phyloP scores from a whole-genome alignment of 352 stramenopile species.

The Thalassiosira sp. region DNA sequence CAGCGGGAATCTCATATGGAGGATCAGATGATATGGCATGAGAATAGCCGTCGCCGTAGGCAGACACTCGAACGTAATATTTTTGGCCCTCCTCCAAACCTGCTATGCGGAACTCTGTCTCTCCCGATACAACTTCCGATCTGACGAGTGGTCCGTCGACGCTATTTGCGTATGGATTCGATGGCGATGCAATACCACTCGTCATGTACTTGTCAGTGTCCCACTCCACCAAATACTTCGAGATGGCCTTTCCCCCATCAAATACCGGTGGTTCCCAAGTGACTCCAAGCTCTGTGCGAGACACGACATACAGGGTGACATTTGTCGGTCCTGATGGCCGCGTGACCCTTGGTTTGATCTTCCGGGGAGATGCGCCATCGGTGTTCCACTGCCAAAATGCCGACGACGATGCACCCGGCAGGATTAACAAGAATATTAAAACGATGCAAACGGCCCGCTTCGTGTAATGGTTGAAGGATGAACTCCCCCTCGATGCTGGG shows the following conservation, averaged over 20 bases:
- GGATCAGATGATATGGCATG: conserved; percentile 71
- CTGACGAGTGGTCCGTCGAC: conserved; percentile 44
- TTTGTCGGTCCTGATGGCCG: conserved; percentile 46
- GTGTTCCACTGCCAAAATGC: conserved; percentile 41
- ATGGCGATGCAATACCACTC: conserved; percentile 38
- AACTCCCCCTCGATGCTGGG: not conserved
- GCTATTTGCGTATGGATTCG: conserved; percentile 53
- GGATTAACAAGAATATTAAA: conserved; percentile 24
- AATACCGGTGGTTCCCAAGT: conserved; percentile 85
- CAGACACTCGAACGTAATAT: conserved; percentile 89
- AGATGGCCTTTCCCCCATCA: conserved; percentile 89
- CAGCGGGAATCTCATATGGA: conserved; percentile 35
- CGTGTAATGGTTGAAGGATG: conserved; percentile 3
- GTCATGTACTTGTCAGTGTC: conserved; percentile 79
- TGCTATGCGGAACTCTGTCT: conserved; percentile 84
- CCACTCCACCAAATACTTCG: conserved; percentile 91
- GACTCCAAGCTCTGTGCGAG: conserved; percentile 72
- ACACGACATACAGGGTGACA: conserved; percentile 66
- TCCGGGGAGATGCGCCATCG: conserved; percentile 19
- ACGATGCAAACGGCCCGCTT: not conserved
- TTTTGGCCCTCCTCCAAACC: conserved; percentile 85
- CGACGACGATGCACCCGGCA: conserved; percentile 37
- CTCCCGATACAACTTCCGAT: conserved; percentile 56
- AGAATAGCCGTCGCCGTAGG: conserved; percentile 89
- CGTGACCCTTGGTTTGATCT: conserved; percentile 73